Conservation (phyloP, 2,329 filamentous ascomycete genomes). For the Xylariaceae sp. region DNA sequence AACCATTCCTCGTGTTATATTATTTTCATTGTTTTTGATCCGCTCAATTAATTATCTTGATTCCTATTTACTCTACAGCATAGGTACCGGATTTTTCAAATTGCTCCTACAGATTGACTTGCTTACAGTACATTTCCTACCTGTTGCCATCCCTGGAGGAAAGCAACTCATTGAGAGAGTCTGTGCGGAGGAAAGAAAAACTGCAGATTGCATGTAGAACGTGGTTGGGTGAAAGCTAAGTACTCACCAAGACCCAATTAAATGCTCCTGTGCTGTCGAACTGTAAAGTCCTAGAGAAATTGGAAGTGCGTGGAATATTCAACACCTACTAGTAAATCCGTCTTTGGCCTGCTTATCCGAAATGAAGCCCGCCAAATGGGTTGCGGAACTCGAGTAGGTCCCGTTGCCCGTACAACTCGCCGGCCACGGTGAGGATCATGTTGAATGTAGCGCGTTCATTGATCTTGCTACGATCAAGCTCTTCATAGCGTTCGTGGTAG, state of each 20-base stretch:
- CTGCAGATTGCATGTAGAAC: background rate
- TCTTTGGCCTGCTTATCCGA: slow-evolving; percentile 9
- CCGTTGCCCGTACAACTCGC: slow-evolving; percentile 83
- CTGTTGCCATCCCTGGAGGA: background rate
- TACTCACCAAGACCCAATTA: too few species aligned
- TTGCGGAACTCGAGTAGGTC: slow-evolving; percentile 75
- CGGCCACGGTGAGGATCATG: slow-evolving; percentile 84
- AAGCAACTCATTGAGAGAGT: too few species aligned
- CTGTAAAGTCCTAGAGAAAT: too few species aligned
- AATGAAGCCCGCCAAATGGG: slow-evolving; percentile 40
- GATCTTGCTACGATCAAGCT: slow-evolving; percentile 33
- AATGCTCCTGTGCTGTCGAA: too few species aligned
- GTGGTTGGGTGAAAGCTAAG: background rate
- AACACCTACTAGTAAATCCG: slow-evolving; percentile 6
- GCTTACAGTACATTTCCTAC: too few species aligned
- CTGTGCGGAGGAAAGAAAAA: too few species aligned
- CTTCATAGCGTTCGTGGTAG: slow-evolving; percentile 20
- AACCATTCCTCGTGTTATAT: too few species aligned
- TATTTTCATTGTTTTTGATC: too few species aligned
- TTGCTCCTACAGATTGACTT: too few species aligned
- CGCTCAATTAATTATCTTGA: too few species aligned
- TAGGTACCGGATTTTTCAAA: too few species aligned
- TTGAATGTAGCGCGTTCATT: slow-evolving; percentile 71
- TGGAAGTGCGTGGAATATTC: slow-evolving; percentile 12
- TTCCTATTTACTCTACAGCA: too few species aligned